Evolutionary conservation across 257 asterid species (phyloP), one percentile per base, ranked within the genome.

Genomic region (Linaria vulgaris): DNA sequence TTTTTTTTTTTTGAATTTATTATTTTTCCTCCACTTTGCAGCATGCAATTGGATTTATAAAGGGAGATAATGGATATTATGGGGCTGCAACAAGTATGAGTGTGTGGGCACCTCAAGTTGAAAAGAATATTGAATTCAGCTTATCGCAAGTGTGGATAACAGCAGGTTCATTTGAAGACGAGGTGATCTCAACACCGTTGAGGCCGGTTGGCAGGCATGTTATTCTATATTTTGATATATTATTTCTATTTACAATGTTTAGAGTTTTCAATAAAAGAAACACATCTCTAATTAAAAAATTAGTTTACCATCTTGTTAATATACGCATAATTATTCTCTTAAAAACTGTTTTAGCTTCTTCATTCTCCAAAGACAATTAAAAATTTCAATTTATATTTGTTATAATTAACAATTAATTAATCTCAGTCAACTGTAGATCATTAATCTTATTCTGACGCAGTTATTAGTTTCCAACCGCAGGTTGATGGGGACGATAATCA

Each of bases 141-240:
- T 67, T 90, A 60, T 82, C 96, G 21, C 97, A 90, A 24, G 65
- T 90, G 77, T 90, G 97, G 97, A 89, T 88, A 17, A 88, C 88
- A 59, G 84, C 96, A 0, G 97, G 97, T 61, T 79, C 97, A 12
- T 88, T 85, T 63, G 91, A 90, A 1, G 87, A 85, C 37, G n/a
- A n/a, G n/a, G 3, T 74, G 97, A 90, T 75, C 97, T 90, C 75
- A 90, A 90, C 74, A 90, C 97, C 67, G 88, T 88, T 61, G 97
- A 90, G 82, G 97, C 97, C 78, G 97, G 97, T 60, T 90, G 97
- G 97, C 97, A 88, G 94, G 97, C 76, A 83, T 56, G 84, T 67
- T 3, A 34, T 34, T 34, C 41, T 34, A 34, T 34, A 34, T 7
- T 4, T 34, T 27, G 13, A 38, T 16, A 22, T 2, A 15, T 19